A percentile compares a stretch with the other conserved stretches of the same genome.
Conservation (phyloP, 805 yeast genomes). For the Yarrowia hollandica region DNA sequence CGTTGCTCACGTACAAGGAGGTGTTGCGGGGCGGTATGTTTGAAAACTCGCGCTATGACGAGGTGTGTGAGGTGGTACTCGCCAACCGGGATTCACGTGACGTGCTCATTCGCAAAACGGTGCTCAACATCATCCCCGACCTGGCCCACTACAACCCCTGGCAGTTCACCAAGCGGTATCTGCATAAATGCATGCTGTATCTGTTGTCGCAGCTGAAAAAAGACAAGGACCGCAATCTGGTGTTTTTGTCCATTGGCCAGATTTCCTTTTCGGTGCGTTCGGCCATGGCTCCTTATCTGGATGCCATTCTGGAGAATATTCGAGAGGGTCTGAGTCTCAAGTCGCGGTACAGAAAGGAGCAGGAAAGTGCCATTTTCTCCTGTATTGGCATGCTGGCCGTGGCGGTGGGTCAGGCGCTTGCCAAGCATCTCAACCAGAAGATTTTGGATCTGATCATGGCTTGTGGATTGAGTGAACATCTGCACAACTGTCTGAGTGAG, state of each 20-base stretch:
- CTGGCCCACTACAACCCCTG: conserved; percentile 76
- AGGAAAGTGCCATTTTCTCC: conserved; percentile 82
- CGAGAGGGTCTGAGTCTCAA: conserved; percentile 61
- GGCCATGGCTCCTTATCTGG: conserved; percentile 82
- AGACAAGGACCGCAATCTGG: conserved; percentile 72
- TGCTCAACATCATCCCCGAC: conserved; percentile 79
- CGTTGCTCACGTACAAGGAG: conserved; percentile 78
- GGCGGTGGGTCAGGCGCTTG: conserved; percentile 90
- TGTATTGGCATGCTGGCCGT: conserved; percentile 83
- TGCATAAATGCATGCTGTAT: conserved; percentile 76
- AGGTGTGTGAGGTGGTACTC: conserved; percentile 72
- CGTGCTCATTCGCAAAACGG: conserved; percentile 73
- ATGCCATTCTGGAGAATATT: conserved; percentile 79
- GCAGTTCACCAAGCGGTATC: conserved; percentile 72
- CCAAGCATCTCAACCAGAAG: conserved; percentile 83
- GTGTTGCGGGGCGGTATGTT: conserved; percentile 65
- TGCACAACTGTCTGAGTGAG: conserved; percentile 71
- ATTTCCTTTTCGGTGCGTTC: conserved; percentile 76
- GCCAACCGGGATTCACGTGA: conserved; percentile 75
- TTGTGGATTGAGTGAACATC: conserved; percentile 79
- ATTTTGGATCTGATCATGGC: conserved; percentile 74
- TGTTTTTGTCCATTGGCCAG: conserved; percentile 79
- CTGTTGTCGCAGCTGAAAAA: conserved; percentile 76
- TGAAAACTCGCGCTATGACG: conserved; percentile 68
- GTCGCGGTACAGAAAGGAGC: conserved; percentile 60